Percentiles rank a stretch among this genome's conserved stretches.
phyloP scores from a whole-genome alignment of 2,329 filamentous ascomycete genomes.

The Colletotrichum zoysiae region DNA sequence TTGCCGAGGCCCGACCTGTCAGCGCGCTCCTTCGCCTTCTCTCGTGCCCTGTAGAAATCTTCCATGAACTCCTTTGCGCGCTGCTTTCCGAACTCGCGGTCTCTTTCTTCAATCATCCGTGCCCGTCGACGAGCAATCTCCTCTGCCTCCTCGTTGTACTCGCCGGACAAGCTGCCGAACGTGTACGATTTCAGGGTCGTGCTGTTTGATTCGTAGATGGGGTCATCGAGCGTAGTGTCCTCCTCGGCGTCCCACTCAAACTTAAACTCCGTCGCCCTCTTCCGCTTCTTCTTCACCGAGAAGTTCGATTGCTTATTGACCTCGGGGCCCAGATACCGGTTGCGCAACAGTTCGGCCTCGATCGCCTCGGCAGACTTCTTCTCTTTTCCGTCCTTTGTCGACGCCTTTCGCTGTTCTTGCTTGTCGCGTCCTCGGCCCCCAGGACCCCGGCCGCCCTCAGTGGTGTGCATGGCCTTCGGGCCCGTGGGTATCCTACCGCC shows the following conservation, averaged over 20 bases:
- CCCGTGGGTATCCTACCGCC: constrained; percentile 49
- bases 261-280: constrained; percentile 92
- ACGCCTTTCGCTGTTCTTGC: constrained; percentile 63
- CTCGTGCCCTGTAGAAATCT: constrained; percentile 75
- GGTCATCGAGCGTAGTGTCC: constrained; percentile 88
- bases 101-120: constrained; percentile 78
- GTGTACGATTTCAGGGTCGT: constrained; percentile 47
- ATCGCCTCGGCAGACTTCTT: constrained; percentile 69
- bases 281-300: constrained; percentile 95
- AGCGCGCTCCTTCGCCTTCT: constrained; percentile 77
- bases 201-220: constrained; percentile 69
- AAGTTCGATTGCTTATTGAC: constrained; percentile 86
- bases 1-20: constrained; percentile 83
- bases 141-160: constrained; percentile 68
- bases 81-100: constrained; percentile 79
- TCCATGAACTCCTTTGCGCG: constrained; percentile 86
- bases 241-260: constrained; percentile 98
- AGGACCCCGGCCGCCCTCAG: constrained; percentile 55
- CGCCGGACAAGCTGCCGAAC: constrained; percentile 63
- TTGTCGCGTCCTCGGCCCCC: constrained; percentile 49
- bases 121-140: constrained; percentile 70
- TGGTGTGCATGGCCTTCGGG: constrained; percentile 32
- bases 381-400: constrained; percentile 54
- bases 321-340: constrained; percentile 92
- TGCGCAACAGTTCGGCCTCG: constrained; percentile 80